phyloP scores from a whole-genome alignment of 345 rosid genomes.

The Euphorbia lathyris region DNA sequence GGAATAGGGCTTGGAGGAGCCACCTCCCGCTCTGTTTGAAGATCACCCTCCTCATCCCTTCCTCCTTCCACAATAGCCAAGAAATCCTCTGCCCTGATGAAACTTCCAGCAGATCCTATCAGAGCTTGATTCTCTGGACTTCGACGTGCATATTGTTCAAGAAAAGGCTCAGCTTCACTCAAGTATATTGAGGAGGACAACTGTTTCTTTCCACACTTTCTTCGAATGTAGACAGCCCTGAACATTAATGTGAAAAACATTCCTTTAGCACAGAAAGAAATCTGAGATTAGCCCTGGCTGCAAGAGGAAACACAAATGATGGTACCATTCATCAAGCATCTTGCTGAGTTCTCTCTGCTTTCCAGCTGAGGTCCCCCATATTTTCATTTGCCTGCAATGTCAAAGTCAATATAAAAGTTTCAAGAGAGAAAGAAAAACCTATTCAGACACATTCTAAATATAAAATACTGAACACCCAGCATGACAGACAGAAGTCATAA shows the following conservation, averaged over 20 bases:
- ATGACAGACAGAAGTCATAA: background rate
- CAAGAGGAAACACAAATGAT: constrained; percentile 19
- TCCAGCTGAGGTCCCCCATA: constrained; percentile 78
- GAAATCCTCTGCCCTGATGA: constrained; percentile 70
- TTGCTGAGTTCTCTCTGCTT: constrained; percentile 80
- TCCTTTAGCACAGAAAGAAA: background rate
- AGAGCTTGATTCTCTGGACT: constrained; percentile 68
- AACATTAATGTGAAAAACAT: constrained; percentile 15
- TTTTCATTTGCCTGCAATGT: constrained; percentile 74
- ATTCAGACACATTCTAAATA: background rate
- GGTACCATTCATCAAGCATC: constrained; percentile 97
- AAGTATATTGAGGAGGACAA: constrained; percentile 71
- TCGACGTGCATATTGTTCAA: constrained; percentile 74
- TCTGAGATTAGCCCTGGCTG: background rate
- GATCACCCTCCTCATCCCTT: constrained; percentile 91
- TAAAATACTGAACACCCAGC: background rate
- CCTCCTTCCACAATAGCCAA: constrained; percentile 77
- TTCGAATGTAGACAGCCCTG: constrained; percentile 74
- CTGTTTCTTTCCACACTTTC: constrained; percentile 66
- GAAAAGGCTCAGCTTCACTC: constrained; percentile 93
- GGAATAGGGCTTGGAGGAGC: constrained; percentile 46
- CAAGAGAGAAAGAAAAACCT: background rate
- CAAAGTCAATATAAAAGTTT: background rate
- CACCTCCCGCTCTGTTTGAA: constrained; percentile 45
- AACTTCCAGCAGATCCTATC: constrained; percentile 87